Evolutionary conservation across 108 stramenopile species (phyloP), one percentile per base, ranked within the genome.

Genomic region (Discostella stelligeroides): DNA sequence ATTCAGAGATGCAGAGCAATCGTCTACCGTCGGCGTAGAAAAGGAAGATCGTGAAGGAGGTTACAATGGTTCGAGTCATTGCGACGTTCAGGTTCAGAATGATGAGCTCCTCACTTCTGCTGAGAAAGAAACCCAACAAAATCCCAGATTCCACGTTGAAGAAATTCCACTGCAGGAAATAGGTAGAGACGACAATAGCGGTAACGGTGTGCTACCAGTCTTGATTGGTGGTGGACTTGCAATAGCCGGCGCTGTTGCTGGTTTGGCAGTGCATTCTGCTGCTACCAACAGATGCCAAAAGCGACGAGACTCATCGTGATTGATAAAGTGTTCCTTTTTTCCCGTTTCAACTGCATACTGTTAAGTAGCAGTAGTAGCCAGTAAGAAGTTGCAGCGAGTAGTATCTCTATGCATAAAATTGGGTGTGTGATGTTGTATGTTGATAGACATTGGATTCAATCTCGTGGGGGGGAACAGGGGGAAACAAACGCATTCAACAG

Each of bases 191-290:
- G 17, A 60, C 37, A 45, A 59, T 5, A 11, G 47, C 5, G 53
- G 10, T 13, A 17, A 58, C n/a, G 47, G 38, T 37, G 12, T 40
- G 30, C 29, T 72, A 54, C 71, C 63, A 9, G 11, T 64, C 7
- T 59, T 62, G 63, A 47, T 73, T 10, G 72, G 72, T 60, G 72
- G 72, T 48, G 72, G 72, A 27, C 30, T 73, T 21, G 72, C 72
- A 48, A 27, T 69, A 7, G 43, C 55, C 42, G 72, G 72, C 18
- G 64, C 73, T 27, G 49, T 71, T 10, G 60, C 39, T 62, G 60
- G 70, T 18, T 27, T 66, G 34, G 63, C 60, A 23, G 15, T 73
- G 17, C 56, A 63, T 28, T 30, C 49, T 58, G 42, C 58, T 66
- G 45, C 45, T 11, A 61, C 38, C 46, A 65, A 43, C 40, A 73